Conservation (phyloP, 441 rosid species). For the Croton laevigatus region DNA sequence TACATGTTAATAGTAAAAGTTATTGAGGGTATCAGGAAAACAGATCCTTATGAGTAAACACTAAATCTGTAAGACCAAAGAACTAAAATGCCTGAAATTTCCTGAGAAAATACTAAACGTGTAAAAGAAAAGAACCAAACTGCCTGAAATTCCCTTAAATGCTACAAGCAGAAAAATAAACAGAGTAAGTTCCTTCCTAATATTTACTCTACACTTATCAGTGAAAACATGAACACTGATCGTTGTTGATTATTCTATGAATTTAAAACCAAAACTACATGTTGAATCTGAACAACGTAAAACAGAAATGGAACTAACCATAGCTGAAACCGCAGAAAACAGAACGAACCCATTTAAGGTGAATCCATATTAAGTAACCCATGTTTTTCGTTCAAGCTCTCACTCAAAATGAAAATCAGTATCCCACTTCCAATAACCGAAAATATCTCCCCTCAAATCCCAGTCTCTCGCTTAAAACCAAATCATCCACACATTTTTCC, state of each 20-base stretch:
- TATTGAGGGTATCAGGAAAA: background rate
- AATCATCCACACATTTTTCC: too few relatives aligned
- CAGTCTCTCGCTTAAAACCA: too few relatives aligned
- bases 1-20: slow-evolving; percentile 13
- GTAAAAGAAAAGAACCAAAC: background rate
- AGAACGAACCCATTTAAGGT: too few relatives aligned
- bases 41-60: background rate
- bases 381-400: too few relatives aligned
- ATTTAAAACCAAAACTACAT: background rate
- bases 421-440: too few relatives aligned
- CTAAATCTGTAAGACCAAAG: background rate
- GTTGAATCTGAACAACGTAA: too few relatives aligned
- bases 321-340: too few relatives aligned
- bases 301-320: too few relatives aligned
- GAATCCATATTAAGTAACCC: too few relatives aligned
- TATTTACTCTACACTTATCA: background rate
- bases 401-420: too few relatives aligned
- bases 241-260: background rate
- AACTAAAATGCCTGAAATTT: background rate
- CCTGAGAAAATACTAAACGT: background rate
- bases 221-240: background rate
- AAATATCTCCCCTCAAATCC: too few relatives aligned
- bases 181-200: background rate
- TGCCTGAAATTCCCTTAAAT: slow-evolving; percentile 3
- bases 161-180: slow-evolving; percentile 2